Base-by-base conservation (phyloP, 1,284 basidiomycete genomes). In the Fomitiporia mediterranea region DNA sequence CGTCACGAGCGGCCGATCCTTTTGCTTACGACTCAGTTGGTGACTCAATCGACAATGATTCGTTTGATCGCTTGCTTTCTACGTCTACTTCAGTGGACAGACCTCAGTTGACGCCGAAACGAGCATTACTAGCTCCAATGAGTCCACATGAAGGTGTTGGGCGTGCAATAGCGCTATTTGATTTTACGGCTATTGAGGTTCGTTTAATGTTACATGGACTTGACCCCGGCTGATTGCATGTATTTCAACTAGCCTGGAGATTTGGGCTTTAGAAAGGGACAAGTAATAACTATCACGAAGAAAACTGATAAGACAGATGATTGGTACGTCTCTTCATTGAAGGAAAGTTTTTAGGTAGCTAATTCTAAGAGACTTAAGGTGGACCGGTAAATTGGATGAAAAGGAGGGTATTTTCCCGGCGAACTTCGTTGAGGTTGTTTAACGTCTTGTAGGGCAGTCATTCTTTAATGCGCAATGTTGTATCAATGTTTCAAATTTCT, bases 251-350 rank as follows among this genome's bases (percentile, higher is more conserved):
- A 91, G 86, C 63, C 74, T 9, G 92, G 89, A 1, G 94, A 97
- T 70, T 68, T 97, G 40, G 86, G 87, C 0, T 90, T 97, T 68
- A 77, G 73, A n/a, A 91, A 88, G 68, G 91, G 91, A 0, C 86
- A 95, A 61, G 79, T 94, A 15, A 86, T 97, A 55, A 78, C 74
- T 8, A 78, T 96, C 15, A 81, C 83, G 17, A 78, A 87, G 67
- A 89, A 82, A 72, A 92, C 84, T 59, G 79, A 85, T 38, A 89
- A 80, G 40, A 83, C 76, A 17, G 84, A 92, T 66, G 87, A 92
- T 61, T 94, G 91, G 91, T 87, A 63, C 57, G 75, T 67, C 3
- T n/a, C n/a, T n/a, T n/a, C 51, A 23, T 15, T 35, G 19, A 21
- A 43, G 48, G 4, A 23, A n/a, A 17, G 32, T 19, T 23, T 27